phyloP scores from a whole-genome alignment of 106 monocot genomes.

The Allium fistulosum region DNA sequence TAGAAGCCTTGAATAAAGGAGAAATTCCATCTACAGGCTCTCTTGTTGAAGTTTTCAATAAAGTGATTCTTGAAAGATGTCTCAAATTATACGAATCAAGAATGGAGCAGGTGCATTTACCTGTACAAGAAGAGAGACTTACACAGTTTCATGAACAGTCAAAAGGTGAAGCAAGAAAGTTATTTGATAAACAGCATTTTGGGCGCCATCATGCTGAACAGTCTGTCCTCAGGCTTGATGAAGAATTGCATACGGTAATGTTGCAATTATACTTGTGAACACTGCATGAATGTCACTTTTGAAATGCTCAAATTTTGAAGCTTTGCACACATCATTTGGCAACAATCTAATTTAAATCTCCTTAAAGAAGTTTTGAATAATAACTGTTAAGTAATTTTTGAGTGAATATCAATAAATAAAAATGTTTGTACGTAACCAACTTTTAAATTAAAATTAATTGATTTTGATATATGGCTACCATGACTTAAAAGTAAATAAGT shows the following conservation, averaged over 20 bases:
- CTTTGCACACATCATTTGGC: too few species aligned
- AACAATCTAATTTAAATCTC: too few species aligned
- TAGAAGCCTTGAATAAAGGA: slow-evolving; percentile 95
- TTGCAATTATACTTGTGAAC: not conserved
- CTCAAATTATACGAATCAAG: slow-evolving; percentile 55
- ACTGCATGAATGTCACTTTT: too few species aligned
- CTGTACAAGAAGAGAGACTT: slow-evolving; percentile 42
- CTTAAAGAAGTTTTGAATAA: too few species aligned
- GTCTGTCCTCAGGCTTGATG: slow-evolving; percentile 63
- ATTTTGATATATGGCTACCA: too few species aligned
- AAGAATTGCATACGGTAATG: slow-evolving; percentile 77
- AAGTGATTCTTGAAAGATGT: slow-evolving; percentile 81
- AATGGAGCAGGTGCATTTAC: slow-evolving; percentile 64
- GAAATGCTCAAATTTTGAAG: too few species aligned
- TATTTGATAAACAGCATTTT: slow-evolving; percentile 90
- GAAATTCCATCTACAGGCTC: slow-evolving; percentile 97
- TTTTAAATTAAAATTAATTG: too few species aligned
- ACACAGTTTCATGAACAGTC: slow-evolving; percentile 43
- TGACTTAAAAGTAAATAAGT: too few species aligned
- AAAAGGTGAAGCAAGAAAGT: slow-evolving; percentile 35
- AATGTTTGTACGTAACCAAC: too few species aligned
- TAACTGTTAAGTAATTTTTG: too few species aligned
- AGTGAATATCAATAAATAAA: too few species aligned
- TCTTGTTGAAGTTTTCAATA: slow-evolving; percentile 95
- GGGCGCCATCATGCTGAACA: slow-evolving; percentile 74